These are phyloP conservation scores for Backusella westeae DNA, from an alignment of 192 early-diverging fungal genomes.

Conservation along the genomic window DNA sequence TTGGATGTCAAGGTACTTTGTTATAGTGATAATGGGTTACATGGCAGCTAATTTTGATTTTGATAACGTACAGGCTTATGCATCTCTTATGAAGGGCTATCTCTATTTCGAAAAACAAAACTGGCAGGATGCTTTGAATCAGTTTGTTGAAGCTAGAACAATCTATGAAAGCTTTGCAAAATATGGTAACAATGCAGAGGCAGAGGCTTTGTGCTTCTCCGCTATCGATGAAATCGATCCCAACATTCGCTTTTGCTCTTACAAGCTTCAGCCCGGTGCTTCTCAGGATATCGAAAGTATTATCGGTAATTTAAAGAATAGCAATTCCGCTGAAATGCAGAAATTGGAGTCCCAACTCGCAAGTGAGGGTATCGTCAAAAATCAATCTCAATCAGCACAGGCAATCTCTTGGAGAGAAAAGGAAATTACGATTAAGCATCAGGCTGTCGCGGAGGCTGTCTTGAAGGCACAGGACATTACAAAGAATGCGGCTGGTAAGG, in stretches of 20 bases:
- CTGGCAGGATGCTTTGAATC: slow-evolving; percentile 63
- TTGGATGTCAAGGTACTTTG: slow-evolving; percentile 54
- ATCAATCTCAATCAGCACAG: slow-evolving; percentile 38
- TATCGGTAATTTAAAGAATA: background rate
- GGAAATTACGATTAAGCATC: slow-evolving; percentile 40
- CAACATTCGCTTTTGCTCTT: slow-evolving; percentile 78
- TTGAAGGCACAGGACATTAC: slow-evolving; percentile 41
- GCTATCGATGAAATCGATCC: slow-evolving; percentile 77
- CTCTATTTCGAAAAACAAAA: slow-evolving; percentile 65
- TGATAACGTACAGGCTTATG: slow-evolving; percentile 52
- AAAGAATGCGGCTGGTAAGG: slow-evolving; percentile 19
- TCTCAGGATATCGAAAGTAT: slow-evolving; percentile 37
- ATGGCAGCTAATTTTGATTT: background rate
- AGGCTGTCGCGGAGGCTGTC: slow-evolving; percentile 46
- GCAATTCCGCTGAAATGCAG: background rate
- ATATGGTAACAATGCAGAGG: slow-evolving; percentile 48
- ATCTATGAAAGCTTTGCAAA: slow-evolving; percentile 66
- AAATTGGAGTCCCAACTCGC: slow-evolving; percentile 9
- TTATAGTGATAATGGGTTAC: no score
- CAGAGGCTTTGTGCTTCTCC: slow-evolving; percentile 61
- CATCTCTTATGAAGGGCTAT: slow-evolving; percentile 64
- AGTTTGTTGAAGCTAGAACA: slow-evolving; percentile 60
- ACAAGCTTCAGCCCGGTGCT: slow-evolving; percentile 57
- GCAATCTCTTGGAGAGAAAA: slow-evolving; percentile 50
- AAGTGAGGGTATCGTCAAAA: slow-evolving; percentile 27